Conservation (phyloP, 768 basidiomycete genomes). For the Suillus discolor region DNA sequence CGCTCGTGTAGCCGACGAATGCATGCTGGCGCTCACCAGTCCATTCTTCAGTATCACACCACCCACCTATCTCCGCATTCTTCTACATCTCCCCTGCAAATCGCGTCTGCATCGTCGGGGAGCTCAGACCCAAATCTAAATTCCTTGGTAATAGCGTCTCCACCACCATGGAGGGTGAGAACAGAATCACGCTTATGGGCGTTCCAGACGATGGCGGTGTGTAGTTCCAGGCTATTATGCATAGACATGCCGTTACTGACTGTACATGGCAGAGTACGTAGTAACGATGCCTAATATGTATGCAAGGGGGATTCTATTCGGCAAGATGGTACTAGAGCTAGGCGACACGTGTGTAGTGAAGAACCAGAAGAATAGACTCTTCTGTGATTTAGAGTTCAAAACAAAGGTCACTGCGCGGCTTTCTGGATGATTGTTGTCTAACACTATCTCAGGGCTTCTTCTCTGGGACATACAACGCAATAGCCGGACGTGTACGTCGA, state of each 20-base stretch:
- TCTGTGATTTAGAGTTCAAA: slow-evolving; percentile 93
- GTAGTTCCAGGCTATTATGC: slow-evolving; percentile 29
- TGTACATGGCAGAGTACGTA: slow-evolving; percentile 62
- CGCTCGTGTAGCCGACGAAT: background rate
- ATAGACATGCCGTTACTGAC: slow-evolving; percentile 9
- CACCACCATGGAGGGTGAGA: slow-evolving; percentile 96
- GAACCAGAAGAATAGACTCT: slow-evolving; percentile 75
- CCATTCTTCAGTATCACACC: slow-evolving; percentile 77
- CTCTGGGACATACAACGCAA: slow-evolving; percentile 92
- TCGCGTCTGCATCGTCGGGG: slow-evolving; percentile 84
- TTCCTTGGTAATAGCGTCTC: slow-evolving; percentile 97
- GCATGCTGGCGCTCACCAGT: slow-evolving; percentile 10
- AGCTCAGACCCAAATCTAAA: slow-evolving; percentile 92
- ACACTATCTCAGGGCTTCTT: slow-evolving; percentile 77
- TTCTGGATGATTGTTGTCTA: background rate
- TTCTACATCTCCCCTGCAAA: slow-evolving; percentile 94
- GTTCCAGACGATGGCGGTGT: slow-evolving; percentile 85
- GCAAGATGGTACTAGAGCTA: slow-evolving; percentile 95
- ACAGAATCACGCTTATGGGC: slow-evolving; percentile 81
- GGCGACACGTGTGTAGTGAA: slow-evolving; percentile 87
- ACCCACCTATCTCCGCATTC: slow-evolving; percentile 94
- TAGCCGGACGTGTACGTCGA: slow-evolving; percentile 77
- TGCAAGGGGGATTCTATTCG: slow-evolving; percentile 83
- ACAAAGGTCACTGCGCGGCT: slow-evolving; percentile 65
- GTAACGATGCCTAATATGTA: slow-evolving; percentile 99